Evolutionary conservation across 768 basidiomycete species (phyloP).

Genomic region (Xerocomellus amylosporus): DNA sequence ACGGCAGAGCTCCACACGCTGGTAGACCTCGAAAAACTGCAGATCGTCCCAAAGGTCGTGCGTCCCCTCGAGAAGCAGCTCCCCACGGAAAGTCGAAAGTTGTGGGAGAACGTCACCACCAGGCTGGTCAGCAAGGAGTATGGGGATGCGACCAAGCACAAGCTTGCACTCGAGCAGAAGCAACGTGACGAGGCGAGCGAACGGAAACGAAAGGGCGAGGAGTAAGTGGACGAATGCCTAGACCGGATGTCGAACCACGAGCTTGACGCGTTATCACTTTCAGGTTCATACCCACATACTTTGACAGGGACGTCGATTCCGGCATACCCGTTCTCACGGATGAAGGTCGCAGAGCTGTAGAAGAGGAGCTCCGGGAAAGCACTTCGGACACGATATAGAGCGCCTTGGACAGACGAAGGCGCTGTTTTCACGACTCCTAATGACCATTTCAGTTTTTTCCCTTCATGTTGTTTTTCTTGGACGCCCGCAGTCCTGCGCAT

Average conservation of each 20-base stretch:
- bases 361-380: constrained; percentile 56
- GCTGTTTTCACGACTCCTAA: constrained; percentile 7
- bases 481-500: not conserved
- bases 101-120: constrained; percentile 85
- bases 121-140: constrained; percentile 80
- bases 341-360: constrained; percentile 66
- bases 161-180: constrained; percentile 87
- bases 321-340: constrained; percentile 69
- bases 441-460: constrained; percentile 1
- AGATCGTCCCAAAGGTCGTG: constrained; percentile 77
- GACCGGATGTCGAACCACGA: not conserved
- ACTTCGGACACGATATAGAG: constrained; percentile 15
- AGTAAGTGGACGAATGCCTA: constrained; percentile 50
- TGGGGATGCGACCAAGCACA: constrained; percentile 87
- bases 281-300: constrained; percentile 75
- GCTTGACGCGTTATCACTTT: not conserved
- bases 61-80: constrained; percentile 79
- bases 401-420: not conserved
- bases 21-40: constrained; percentile 71
- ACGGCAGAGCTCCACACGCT: constrained; percentile 59
- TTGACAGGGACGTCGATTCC: constrained; percentile 62
- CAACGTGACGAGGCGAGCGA: constrained; percentile 89
- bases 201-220: constrained; percentile 73
- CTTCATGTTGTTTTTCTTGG: constrained; percentile 10
- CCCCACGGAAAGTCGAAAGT: constrained; percentile 74